Base-by-base conservation (phyloP, 306 rosid species). In the Echinosophora koreensis region DNA sequence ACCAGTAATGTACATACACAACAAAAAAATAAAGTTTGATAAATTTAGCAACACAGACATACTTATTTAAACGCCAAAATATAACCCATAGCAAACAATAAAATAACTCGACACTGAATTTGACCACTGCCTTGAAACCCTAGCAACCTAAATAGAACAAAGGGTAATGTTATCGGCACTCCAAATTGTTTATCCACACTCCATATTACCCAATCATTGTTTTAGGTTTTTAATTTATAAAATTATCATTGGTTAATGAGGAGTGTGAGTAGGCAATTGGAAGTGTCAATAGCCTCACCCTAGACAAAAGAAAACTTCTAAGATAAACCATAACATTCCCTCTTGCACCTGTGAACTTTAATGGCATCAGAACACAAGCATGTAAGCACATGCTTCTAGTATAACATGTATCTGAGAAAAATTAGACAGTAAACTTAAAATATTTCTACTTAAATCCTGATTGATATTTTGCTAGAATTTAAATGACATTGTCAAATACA, bases 401-500 rank as follows among this genome's bases (percentile, higher is more conserved):
- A 58, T 78, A 57, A 69, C 55, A 69, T 49, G 60, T 18, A 80
- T 56, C 42, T 8, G 49, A 44, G 52, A 41, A 42, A 55, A 56
- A 77, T 8, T 39, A 44, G 47, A 38, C 55, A 74, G 42, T 27
- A 28, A 68, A 37, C 69, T 30, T 67, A 16, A 12, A 32, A 16
- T 44, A 74, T 74, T 32, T 49, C 70, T 16, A 69, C 11, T 69
- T 58, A 57, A 56, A 44, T 44, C 35, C 39, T 6, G 61, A 58
- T 7, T 54, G 32, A 8, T 17, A 16, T 54, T 54, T n/a, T n/a
- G 18, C 15, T n/a, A 54, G 32, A 54, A 16, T 16, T 15, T 52
- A 55, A 4, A 5, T 17, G 22, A 78, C 8, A 58, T 68, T 42
- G 60, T 44, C 16, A 69, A 47, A 49, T 58, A 78, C 30, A 50